Base-by-base conservation (phyloP, 345 rosid species). In the Triadica sebifera region DNA sequence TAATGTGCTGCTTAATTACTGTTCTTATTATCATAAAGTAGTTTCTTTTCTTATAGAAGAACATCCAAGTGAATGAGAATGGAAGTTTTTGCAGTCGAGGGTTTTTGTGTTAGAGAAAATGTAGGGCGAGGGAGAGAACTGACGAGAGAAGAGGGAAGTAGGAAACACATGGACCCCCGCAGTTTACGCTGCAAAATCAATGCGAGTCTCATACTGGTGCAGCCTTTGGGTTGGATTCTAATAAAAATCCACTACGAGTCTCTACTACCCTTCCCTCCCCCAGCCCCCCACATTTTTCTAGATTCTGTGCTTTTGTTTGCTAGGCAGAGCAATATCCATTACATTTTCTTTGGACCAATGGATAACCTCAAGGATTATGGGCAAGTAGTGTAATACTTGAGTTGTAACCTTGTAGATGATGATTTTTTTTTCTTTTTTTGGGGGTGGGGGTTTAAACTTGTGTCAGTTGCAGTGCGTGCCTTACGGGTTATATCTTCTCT, bases 401-500 rank as follows among this genome's bases (percentile, higher is more conserved):
- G 34, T 29, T 29, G 34, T 29, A 29, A 2, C 34, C 34, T 29
- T 2, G 34, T 29, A 29, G 34, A 29, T 29, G 34, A 2, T 29
- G 34, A 29, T 29, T 29, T 29, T 29, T 29, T 29, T 29, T 29
- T 29, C 34, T 29, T 29, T 29, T 22, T 9, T 22, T 3, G 65
- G 4, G 16, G 65, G 4, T 19, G 65, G 41, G 41, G 19, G 29
- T 20, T 57, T 9, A 9, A 68, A 55, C 8, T 4, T 22, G 11
- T 53, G 50, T 59, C 65, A 65, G 24, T 20, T 38, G 53, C 49
- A 70, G 83, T 79, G 86, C 88, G 83, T 83, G 85, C 84, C 81
- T 74, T 75, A 77, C 89, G 89, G 84, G 85, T 81, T 79, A 65
- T 75, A 77, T 60, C 75, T 34, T 29, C n/a, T 53, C 49, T 68